phyloP scores from a whole-genome alignment of 768 basidiomycete species.

The Leccinellum rugosiceps region DNA sequence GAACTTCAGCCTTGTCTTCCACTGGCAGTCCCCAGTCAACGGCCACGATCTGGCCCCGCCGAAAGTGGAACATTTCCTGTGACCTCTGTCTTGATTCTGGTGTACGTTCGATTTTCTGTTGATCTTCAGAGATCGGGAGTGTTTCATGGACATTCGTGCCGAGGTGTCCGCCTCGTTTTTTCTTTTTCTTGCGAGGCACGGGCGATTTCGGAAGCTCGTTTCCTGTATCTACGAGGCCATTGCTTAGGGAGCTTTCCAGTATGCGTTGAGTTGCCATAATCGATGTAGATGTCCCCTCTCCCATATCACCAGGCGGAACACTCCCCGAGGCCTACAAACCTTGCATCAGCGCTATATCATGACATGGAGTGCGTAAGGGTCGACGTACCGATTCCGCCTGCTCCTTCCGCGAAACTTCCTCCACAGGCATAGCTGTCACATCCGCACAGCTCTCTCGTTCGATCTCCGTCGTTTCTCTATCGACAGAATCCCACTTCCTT shows the following conservation, averaged over 20 bases:
- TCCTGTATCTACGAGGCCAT: too few relatives aligned
- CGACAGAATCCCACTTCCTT: slow-evolving; percentile 8
- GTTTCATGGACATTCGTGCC: not conserved
- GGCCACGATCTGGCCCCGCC: slow-evolving; percentile 15
- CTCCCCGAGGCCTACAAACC: not conserved
- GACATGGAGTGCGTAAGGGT: too few relatives aligned
- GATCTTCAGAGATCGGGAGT: not conserved
- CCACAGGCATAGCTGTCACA: not conserved
- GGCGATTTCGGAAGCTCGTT: not conserved
- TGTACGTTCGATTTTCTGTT: not conserved
- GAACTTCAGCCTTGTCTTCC: not conserved
- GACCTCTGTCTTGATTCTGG: not conserved
- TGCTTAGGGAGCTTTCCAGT: not conserved
- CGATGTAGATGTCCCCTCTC: not conserved
- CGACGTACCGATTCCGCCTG: not conserved
- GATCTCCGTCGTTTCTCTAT: not conserved
- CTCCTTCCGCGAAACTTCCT: not conserved
- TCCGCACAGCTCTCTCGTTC: not conserved
- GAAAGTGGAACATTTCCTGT: slow-evolving; percentile 8
- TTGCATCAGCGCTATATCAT: not conserved
- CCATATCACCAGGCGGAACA: not conserved
- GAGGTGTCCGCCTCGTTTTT: not conserved
- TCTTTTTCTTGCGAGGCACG: slow-evolving; percentile 1
- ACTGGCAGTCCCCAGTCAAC: not conserved
- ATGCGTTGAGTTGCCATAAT: not conserved